Percentiles rank a stretch among this genome's conserved stretches.
These are phyloP conservation scores for Xerocomus spinulosus DNA, from an alignment of 768 basidiomycete species.

Conservation along the genomic window DNA sequence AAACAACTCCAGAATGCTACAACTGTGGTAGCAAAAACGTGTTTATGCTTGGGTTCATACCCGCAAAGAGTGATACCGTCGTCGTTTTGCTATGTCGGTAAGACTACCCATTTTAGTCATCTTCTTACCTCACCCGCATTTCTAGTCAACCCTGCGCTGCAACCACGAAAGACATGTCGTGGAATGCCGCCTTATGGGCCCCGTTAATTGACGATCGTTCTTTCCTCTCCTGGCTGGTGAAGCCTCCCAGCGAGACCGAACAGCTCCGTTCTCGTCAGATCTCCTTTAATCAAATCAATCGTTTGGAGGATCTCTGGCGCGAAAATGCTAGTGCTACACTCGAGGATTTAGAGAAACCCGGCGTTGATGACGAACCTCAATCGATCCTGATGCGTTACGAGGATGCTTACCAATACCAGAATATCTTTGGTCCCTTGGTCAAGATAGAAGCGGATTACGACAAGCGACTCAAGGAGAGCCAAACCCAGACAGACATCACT, in stretches of 20 bases:
- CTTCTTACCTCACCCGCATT: background rate
- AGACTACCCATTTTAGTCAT: slow-evolving; percentile 20
- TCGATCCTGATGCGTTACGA: slow-evolving; percentile 88
- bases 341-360: slow-evolving; percentile 95
- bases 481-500: slow-evolving; percentile 95
- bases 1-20: slow-evolving; percentile 98
- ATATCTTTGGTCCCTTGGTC: slow-evolving; percentile 97
- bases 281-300: slow-evolving; percentile 94
- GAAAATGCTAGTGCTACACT: slow-evolving; percentile 93
- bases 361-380: slow-evolving; percentile 97
- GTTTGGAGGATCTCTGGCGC: slow-evolving; percentile 96
- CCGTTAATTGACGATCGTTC: slow-evolving; percentile 98
- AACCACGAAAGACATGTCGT: slow-evolving; percentile 95
- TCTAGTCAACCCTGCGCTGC: slow-evolving; percentile 94
- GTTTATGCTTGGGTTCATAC: slow-evolving; percentile 99
- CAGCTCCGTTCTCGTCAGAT: slow-evolving; percentile 96
- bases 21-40: slow-evolving; percentile 99
- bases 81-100: slow-evolving; percentile 96
- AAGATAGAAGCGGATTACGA: slow-evolving; percentile 99
- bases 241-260: slow-evolving; percentile 93
- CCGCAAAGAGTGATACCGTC: slow-evolving; percentile 98
- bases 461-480: slow-evolving; percentile 94
- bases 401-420: slow-evolving; percentile 99
- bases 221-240: slow-evolving; percentile 99
- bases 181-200: slow-evolving; percentile 98